These are phyloP conservation scores for Papiliotrema flavescens DNA, from an alignment of 1,284 basidiomycete species.

Conservation along the genomic window DNA sequence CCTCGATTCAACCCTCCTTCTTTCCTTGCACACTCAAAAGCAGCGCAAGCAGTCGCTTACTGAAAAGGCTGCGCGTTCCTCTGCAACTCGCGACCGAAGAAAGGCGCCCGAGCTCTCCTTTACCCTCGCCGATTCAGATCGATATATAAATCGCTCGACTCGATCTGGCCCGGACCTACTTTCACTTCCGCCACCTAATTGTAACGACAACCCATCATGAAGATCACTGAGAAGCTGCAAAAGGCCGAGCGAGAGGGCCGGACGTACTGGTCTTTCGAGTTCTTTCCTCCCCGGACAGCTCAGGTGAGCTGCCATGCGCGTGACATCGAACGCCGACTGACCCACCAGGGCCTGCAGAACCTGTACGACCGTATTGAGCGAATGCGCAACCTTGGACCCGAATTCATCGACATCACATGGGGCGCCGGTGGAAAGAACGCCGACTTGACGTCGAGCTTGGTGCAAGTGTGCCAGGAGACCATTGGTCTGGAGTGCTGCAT, in stretches of 20 bases:
- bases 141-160: no score
- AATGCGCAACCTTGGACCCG: slow-evolving; percentile 91
- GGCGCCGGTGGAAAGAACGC: slow-evolving; percentile 94
- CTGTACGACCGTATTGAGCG: slow-evolving; percentile 94
- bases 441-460: slow-evolving; percentile 88
- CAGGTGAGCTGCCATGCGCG: slow-evolving; percentile 58
- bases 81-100: no score
- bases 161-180: no score
- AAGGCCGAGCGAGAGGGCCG: slow-evolving; percentile 75
- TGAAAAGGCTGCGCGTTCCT: no score
- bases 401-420: slow-evolving; percentile 99
- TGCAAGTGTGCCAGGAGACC: slow-evolving; percentile 87
- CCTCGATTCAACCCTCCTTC: no score
- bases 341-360: slow-evolving; percentile 78
- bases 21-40: no score
- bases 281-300: slow-evolving; percentile 90
- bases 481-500: slow-evolving; percentile 96
- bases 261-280: slow-evolving; percentile 94
- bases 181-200: no score
- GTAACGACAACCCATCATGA: no score
- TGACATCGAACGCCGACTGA: slow-evolving; percentile 11
- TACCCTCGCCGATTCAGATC: no score
- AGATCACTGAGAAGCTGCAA: slow-evolving; percentile 84
- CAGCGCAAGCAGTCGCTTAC: no score
- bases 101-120: no score